Base-by-base conservation (phyloP, 73 alveolate genomes). In the Breviolum minutum region DNA sequence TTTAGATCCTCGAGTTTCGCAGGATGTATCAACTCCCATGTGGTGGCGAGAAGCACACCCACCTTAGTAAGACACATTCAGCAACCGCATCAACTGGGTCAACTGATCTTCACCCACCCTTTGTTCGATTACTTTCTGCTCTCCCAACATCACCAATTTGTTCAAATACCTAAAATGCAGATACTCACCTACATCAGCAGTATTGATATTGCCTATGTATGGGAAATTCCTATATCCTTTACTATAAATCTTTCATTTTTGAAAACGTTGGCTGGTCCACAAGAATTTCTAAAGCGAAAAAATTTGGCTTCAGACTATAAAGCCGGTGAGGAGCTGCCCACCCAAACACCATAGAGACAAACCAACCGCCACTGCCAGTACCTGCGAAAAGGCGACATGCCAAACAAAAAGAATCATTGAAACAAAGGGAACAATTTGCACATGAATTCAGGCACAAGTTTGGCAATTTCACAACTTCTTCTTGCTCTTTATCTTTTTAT, bases 341-440 rank as follows among this genome's bases (percentile, higher is more conserved):
- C 97, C 71, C 80, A 74, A 68, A 66, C 97, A 92, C 97, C 97
- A 92, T 13, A 92, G 90, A 32, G 97, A 80, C 30, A 92, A 80
- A n/a, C 97, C 97, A 64, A 92, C 97, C 60, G 97, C 97, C 81
- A 92, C 97, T 32, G 97, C 89, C 66, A 92, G 68, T 24, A 92
- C 97, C 97, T 92, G 88, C 40, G 54, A 63, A 40, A 24, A 20
- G 86, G 32, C 19, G 13, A 19, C 77, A 68, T 68, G 77, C 17
- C 24, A 68, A 22, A 22, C 77, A 68, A 22, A 68, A 68, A 22
- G 77, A 68, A 68, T 17, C 8, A 68, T 68, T 68, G 77, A 68
- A 22, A 14, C 17, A 14, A 68, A 14, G 24, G n/a, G 77, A 17
- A 22, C 1, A 14, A 68, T 2, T 68, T 22, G 4, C 8, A 68